Evolutionary conservation across 1,284 basidiomycete species (phyloP).

Genomic region (Sanguinoderma infundibulare): DNA sequence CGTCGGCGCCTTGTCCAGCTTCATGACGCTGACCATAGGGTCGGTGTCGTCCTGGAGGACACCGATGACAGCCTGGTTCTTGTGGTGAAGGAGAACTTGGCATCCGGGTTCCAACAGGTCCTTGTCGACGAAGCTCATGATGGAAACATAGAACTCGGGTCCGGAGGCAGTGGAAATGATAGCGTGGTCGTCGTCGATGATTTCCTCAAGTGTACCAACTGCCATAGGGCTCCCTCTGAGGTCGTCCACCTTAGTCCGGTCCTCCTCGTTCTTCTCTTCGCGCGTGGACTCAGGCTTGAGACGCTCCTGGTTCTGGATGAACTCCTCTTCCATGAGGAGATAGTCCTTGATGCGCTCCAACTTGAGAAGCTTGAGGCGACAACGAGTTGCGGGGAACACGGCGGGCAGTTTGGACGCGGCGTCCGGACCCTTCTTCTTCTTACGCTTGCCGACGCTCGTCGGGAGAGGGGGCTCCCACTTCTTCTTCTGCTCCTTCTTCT

Average conservation of each 20-base stretch:
- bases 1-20: slow-evolving; percentile 97
- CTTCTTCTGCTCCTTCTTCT: slow-evolving; percentile 83
- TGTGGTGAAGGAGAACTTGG: slow-evolving; percentile 95
- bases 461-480: slow-evolving; percentile 99
- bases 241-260: slow-evolving; percentile 93
- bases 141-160: slow-evolving; percentile 97
- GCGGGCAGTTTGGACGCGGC: slow-evolving; percentile 92
- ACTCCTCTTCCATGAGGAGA: slow-evolving; percentile 96
- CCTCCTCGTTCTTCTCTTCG: slow-evolving; percentile 97
- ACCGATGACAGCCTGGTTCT: slow-evolving; percentile 94
- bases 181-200: slow-evolving; percentile 99
- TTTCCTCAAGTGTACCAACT: slow-evolving; percentile 97
- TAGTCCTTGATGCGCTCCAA: slow-evolving; percentile 99
- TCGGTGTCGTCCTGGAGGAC: slow-evolving; percentile 97
- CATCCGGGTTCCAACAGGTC: slow-evolving; percentile 97
- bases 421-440: slow-evolving; percentile 91
- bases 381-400: slow-evolving; percentile 94
- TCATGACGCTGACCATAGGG: slow-evolving; percentile 98
- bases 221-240: slow-evolving; percentile 96
- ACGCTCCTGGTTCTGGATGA: slow-evolving; percentile 94
- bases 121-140: slow-evolving; percentile 99
- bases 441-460: slow-evolving; percentile 96
- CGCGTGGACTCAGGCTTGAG: slow-evolving; percentile 81
- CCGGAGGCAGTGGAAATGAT: slow-evolving; percentile 96
- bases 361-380: slow-evolving; percentile 95